Base-by-base conservation (phyloP, 257 asterid genomes). In the Solanum bukasovii region DNA sequence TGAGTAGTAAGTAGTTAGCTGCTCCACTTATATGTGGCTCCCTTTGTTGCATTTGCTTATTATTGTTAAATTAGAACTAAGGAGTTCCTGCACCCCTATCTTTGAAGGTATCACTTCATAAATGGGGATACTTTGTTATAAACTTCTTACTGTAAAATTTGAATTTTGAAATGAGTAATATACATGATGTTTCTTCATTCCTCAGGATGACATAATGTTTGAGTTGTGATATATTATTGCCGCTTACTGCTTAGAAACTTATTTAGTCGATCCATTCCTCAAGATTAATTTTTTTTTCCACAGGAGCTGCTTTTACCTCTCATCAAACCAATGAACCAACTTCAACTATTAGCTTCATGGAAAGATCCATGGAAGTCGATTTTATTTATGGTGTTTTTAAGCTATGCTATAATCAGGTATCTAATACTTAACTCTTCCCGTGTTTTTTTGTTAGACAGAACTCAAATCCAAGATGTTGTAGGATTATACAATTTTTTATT, bases 281-380 rank as follows among this genome's bases (percentile, higher is more conserved):
- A 61, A 86, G 84, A 89, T 87, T 72, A 85, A 40, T 23, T 27
- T 35, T 4, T 74, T 86, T 90, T 44, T 87, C 74, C 88, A 83
- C 86, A 96, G 99, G 99, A 93, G 90, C 92, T 96, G 94, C 94
- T 96, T 89, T 92, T 91, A 87, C 98, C 98, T 65, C 91, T 95
- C 72, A 84, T 92, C 65, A 91, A 87, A 89, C 84, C 87, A 74
- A 91, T 87, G 90, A 88, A 90, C 87, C 90, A 85, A 89, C 90
- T 95, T 83, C 94, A 90, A 84, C 92, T 49, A 63, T 88, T 96
- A 93, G 94, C 93, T 84, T 94, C 95, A 84, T 96, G 99, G 99
- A 92, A 91, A 82, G 94, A 95, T 89, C 98, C 99, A 73, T 90
- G 88, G 92, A 94, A 93, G 89, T 96, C 99, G 21, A 65, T 88